phyloP scores from a whole-genome alignment of 768 basidiomycete species.

The Arthromyces matolae region DNA sequence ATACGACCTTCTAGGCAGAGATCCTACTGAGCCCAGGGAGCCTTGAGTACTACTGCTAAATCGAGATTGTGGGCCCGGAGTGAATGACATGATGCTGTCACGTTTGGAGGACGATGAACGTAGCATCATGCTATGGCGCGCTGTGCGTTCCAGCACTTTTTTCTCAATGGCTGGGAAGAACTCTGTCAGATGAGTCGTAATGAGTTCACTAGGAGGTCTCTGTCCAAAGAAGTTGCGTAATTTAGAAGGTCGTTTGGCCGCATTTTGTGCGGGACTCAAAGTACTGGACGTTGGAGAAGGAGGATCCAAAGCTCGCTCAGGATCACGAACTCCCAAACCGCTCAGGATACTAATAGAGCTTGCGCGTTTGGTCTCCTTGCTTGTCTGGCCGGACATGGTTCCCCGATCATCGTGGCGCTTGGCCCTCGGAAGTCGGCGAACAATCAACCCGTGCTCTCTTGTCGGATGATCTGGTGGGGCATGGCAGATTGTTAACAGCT shows the following conservation, averaged over 20 bases:
- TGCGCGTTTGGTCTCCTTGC: constrained; percentile 78
- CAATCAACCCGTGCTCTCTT: constrained; percentile 73
- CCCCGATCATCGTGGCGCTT: constrained; percentile 43
- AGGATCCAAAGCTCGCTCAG: constrained; percentile 62
- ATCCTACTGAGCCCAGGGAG: constrained; percentile 53
- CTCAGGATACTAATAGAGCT: constrained; percentile 94
- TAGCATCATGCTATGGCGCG: constrained; percentile 85
- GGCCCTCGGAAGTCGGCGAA: constrained; percentile 51
- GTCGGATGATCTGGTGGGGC: constrained; percentile 73
- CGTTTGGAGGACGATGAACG: constrained; percentile 37
- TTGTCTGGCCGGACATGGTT: constrained; percentile 27
- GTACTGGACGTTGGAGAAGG: constrained; percentile 45
- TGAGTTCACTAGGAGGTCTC: constrained; percentile 94
- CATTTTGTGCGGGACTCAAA: constrained; percentile 32
- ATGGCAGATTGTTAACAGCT: constrained; percentile 80
- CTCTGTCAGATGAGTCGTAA: constrained; percentile 89
- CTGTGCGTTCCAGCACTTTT: constrained; percentile 84
- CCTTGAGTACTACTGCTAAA: constrained; percentile 64
- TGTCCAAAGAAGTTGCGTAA: constrained; percentile 97
- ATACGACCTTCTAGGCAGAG: constrained; percentile 37
- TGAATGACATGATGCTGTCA: constrained; percentile 51
- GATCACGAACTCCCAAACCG: constrained; percentile 84
- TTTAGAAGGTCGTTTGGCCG: constrained; percentile 56
- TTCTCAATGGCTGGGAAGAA: constrained; percentile 95
- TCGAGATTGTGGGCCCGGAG: constrained; percentile 44